These are phyloP conservation scores for Apophysomyces sp. DNA, from an alignment of 371 early-diverging fungal genomes.

Conservation along the genomic window DNA sequence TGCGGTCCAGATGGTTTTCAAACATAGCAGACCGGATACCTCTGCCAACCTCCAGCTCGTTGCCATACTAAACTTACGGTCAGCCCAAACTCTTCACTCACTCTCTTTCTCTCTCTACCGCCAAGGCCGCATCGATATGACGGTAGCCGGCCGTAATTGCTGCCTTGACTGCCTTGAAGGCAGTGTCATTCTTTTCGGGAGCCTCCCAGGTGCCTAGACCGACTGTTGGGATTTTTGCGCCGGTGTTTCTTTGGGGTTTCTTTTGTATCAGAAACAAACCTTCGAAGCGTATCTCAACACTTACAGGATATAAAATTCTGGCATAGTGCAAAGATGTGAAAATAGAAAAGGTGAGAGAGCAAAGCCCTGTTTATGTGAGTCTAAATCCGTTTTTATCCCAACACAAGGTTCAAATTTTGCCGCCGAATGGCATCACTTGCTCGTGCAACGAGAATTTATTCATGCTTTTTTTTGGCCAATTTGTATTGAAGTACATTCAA, in stretches of 20 bases:
- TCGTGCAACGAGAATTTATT: background rate
- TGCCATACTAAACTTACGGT: constrained; percentile 48
- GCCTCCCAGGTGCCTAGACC: constrained; percentile 56
- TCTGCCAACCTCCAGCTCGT: constrained; percentile 70
- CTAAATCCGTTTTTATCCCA: too few relatives aligned
- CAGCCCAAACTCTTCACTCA: background rate
- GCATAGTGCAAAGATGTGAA: too few relatives aligned
- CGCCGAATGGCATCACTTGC: too few relatives aligned
- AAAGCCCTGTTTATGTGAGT: too few relatives aligned
- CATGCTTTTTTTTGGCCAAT: background rate
- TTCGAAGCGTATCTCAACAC: too few relatives aligned
- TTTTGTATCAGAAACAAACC: background rate
- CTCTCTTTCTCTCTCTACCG: too few relatives aligned
- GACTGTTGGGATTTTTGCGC: constrained; percentile 44
- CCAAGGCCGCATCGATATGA: constrained; percentile 59
- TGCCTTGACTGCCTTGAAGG: constrained; percentile 25
- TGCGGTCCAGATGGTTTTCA: constrained; percentile 50
- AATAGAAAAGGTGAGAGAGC: too few relatives aligned
- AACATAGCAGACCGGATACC: constrained; percentile 56
- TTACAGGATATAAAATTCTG: too few relatives aligned
- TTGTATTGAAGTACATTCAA: constrained; percentile 48
- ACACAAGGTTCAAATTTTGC: too few relatives aligned
- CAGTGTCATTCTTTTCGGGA: constrained; percentile 20
- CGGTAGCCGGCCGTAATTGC: constrained; percentile 47
- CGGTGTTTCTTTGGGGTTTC: constrained; percentile 40